phyloP scores from a whole-genome alignment of 2,329 filamentous ascomycete genomes.

The Chrysoporthe puriensis region DNA sequence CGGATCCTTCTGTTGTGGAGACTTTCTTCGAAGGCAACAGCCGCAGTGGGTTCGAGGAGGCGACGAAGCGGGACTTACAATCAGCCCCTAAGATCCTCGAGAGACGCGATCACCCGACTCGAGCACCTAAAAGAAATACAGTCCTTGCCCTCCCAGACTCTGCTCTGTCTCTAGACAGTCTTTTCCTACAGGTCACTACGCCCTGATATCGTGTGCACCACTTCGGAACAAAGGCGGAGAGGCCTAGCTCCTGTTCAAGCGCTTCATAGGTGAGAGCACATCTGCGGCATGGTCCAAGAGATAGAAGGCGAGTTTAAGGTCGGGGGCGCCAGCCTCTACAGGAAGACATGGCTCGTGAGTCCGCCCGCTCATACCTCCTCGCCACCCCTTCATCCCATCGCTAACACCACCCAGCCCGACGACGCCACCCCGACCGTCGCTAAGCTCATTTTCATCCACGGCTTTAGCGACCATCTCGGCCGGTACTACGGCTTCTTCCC shows the following conservation, averaged over 20 bases:
- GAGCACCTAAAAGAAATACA: not conserved
- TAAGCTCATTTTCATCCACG: conserved; percentile 81
- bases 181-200: not conserved
- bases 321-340: conserved; percentile 52
- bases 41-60: not conserved
- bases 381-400: conserved; percentile 13
- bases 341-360: conserved; percentile 63
- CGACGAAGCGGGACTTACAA: not conserved
- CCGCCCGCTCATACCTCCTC: conserved; percentile 8
- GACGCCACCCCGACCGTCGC: conserved; percentile 58
- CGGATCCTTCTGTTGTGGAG: not conserved
- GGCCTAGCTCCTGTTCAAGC: not conserved
- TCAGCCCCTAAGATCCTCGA: not conserved
- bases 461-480: conserved; percentile 85
- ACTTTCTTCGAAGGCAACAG: not conserved
- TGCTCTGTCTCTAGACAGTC: not conserved
- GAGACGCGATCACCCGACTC: not conserved
- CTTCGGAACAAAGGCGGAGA: not conserved
- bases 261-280: not conserved
- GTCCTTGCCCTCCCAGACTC: not conserved
- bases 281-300: conserved; percentile 43
- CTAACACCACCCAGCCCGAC: conserved; percentile 50
- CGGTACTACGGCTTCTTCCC: conserved; percentile 78
- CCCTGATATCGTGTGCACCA: not conserved
- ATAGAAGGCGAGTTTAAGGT: conserved; percentile 56